These are phyloP conservation scores for Prunus armeniaca DNA, from an alignment of 306 rosid species.

Conservation along the genomic window DNA sequence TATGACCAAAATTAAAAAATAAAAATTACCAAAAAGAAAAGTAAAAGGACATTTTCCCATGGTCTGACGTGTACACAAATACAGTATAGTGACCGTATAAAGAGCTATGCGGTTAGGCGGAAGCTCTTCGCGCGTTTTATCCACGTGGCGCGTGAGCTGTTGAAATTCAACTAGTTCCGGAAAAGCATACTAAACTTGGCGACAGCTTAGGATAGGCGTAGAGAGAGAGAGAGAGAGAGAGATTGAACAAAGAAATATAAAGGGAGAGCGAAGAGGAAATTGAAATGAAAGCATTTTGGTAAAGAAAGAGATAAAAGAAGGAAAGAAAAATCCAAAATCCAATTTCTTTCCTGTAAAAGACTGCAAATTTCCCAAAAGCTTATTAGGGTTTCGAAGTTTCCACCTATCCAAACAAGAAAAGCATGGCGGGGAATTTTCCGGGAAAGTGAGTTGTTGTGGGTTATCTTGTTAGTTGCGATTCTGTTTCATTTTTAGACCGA, in stretches of 20 bases:
- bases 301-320: neutral
- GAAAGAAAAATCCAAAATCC: neutral
- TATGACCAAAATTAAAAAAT: neutral
- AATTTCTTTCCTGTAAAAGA: neutral
- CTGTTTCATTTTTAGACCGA: slow-evolving; percentile 6
- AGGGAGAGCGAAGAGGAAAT: neutral
- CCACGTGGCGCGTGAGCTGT: slow-evolving; percentile 14
- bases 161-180: neutral
- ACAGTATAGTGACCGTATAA: neutral
- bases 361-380: neutral
- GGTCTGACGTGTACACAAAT: neutral
- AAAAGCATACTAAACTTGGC: neutral
- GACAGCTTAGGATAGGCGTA: neutral
- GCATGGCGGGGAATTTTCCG: slow-evolving; percentile 25
- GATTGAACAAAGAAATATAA: neutral
- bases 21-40: neutral
- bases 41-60: neutral
- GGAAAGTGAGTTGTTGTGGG: slow-evolving; percentile 27
- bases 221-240: neutral
- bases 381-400: slow-evolving; percentile 51
- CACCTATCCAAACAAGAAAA: slow-evolving; percentile 18
- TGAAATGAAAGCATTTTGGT: neutral
- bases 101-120: neutral
- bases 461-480: neutral
- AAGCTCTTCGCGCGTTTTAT: neutral